A percentile compares a stretch with the other conserved stretches of the same genome.
Conservation (phyloP, 345 rosid species). For the Camelina hispida region DNA sequence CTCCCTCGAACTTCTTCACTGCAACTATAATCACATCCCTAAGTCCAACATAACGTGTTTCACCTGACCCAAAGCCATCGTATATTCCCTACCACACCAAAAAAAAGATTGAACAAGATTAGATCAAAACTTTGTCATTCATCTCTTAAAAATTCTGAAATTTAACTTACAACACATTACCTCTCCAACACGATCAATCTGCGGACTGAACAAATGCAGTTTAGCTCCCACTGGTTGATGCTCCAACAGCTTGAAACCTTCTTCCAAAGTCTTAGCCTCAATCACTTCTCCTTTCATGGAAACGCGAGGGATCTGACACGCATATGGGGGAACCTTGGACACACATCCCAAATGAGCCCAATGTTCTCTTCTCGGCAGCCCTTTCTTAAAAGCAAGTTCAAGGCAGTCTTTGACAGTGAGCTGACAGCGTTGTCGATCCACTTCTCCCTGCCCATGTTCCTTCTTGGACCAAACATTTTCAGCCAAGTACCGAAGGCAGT, state of each 20-base stretch:
- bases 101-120: background rate
- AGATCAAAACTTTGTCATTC: background rate
- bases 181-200: slow-evolving; percentile 29
- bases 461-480: slow-evolving; percentile 11
- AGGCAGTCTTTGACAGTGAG: slow-evolving; percentile 27
- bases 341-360: slow-evolving; percentile 34
- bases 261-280: background rate
- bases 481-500: slow-evolving; percentile 13
- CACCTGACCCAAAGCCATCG: slow-evolving; percentile 2
- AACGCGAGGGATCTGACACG: slow-evolving; percentile 15
- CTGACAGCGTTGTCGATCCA: no score
- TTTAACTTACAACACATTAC: slow-evolving; percentile 5
- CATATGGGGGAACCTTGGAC: slow-evolving; percentile 15
- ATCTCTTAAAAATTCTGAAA: background rate
- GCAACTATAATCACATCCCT: slow-evolving; percentile 2
- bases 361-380: background rate
- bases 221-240: slow-evolving; percentile 30
- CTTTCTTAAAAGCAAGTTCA: background rate
- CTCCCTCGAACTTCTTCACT: background rate
- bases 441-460: background rate
- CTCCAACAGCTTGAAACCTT: background rate
- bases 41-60: slow-evolving; percentile 32
- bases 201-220: slow-evolving; percentile 35
- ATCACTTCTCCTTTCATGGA: slow-evolving; percentile 32
- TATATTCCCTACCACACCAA: slow-evolving; percentile 27